Percentiles rank a stretch among this genome's conserved stretches.
Conservation (phyloP, 2,329 filamentous ascomycete species). For the Colletotrichum zoysiae region DNA sequence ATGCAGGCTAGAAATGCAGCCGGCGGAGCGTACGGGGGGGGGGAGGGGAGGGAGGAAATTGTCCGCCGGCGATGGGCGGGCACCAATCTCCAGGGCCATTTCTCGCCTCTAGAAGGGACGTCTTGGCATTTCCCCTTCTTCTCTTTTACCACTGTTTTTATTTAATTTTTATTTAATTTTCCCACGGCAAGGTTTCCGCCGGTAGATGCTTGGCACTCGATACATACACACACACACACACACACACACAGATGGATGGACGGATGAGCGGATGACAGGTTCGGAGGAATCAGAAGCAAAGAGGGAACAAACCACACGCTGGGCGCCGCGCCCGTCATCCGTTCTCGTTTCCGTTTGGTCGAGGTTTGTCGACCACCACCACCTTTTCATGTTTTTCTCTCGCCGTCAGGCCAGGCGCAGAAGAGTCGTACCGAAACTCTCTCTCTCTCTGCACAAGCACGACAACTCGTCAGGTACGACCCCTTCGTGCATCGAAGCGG, state of each 20-base stretch:
- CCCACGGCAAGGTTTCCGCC: slow-evolving; percentile 27
- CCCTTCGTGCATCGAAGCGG: background rate
- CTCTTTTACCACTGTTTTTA: background rate
- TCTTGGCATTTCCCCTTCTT: slow-evolving; percentile 14
- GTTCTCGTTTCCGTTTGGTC: background rate
- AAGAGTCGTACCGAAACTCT: background rate
- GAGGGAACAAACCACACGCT: background rate
- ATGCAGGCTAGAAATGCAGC: background rate
- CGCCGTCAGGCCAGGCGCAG: background rate
- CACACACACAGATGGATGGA: background rate
- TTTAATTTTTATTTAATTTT: background rate
- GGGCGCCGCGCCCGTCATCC: background rate
- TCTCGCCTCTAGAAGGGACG: background rate
- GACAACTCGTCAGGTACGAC: background rate
- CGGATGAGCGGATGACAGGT: background rate
- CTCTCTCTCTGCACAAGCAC: background rate
- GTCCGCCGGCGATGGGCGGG: background rate
- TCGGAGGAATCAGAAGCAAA: background rate
- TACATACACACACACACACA: background rate
- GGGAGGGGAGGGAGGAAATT: background rate
- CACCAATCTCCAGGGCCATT: background rate
- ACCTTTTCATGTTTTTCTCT: background rate
- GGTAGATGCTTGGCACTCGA: slow-evolving; percentile 11
- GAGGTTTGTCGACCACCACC: too few species aligned
- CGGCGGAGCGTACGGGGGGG: background rate